Evolutionary conservation across 2,329 filamentous ascomycete genomes (phyloP), one percentile per base, ranked within the genome.

Genomic region (Ambrosiella cleistominuta): DNA sequence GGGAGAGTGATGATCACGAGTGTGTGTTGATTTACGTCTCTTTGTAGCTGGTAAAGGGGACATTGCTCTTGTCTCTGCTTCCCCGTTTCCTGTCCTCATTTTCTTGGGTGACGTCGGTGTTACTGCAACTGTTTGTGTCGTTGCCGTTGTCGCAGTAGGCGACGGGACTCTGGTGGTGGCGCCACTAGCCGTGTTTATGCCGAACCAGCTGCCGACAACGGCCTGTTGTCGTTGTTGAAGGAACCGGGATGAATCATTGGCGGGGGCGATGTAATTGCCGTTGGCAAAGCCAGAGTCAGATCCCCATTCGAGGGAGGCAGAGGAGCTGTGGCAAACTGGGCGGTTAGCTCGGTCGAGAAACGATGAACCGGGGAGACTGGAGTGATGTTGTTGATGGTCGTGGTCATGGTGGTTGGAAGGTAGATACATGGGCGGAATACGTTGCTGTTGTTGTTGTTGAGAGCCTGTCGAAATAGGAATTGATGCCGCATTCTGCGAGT

Each of bases 271-370:
- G 64, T 82, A 88, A n/a, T 79, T 77, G 5, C 74, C 66, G 19
- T 70, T 68, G 61, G 71, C 75, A 66, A 88, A 88, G 59, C 73
- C 79, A n/a, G 75, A 67, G 67, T 88, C 84, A 0, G 84, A 84
- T 8, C 84, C 84, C 78, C 81, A 87, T 61, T 79, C 77, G 50
- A 85, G 72, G 56, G 77, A 60, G 42, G 52, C 45, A n/a, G 50
- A 51, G 3, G 54, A 12, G 17, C 44, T 55, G 15, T 51, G 54
- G 39, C 54, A 55, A 53, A 27, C 38, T 53, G 39, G 37, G 35
- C 8, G 47, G 35, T 7, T 7, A 13, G 17, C 27, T 15, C 9
- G 17, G 15, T 38, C 12, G 52, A 11, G 51, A 17, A 40, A 40
- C 19, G 42, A 58, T 4, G 37, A 8, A 13, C 57, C 52, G 15